These are phyloP conservation scores for Ustilago loliicola DNA, from an alignment of 1,284 basidiomycete genomes.

Conservation along the genomic window DNA sequence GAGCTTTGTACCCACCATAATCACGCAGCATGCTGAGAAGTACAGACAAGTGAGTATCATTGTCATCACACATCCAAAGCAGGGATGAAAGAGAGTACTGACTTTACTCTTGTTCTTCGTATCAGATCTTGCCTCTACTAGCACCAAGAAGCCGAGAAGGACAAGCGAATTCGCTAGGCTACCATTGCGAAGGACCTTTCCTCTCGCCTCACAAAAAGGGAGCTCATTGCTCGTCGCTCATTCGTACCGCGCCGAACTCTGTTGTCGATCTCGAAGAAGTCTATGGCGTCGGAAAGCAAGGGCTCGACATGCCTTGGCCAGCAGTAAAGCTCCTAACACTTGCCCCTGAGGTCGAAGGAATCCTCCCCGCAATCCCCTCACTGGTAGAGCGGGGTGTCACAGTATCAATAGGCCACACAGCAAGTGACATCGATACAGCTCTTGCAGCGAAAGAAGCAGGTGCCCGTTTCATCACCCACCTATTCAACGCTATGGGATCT, in stretches of 20 bases:
- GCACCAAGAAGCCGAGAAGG: conserved; percentile 69
- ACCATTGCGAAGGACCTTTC: conserved; percentile 91
- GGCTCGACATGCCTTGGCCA: conserved; percentile 72
- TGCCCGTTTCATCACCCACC: conserved; percentile 86
- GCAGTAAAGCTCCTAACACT: conserved; percentile 83
- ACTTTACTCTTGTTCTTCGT: neutral
- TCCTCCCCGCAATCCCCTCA: conserved; percentile 78
- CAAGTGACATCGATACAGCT: conserved; percentile 78
- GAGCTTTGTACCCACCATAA: conserved; percentile 74
- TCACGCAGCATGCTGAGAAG: conserved; percentile 36
- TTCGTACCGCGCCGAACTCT: conserved; percentile 73
- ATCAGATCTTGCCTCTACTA: conserved; percentile 75
- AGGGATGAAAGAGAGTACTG: neutral
- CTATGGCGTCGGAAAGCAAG: conserved; percentile 57
- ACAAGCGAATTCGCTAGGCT: conserved; percentile 79
- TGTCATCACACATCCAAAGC: too few species aligned
- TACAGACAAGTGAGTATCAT: conserved; percentile 43
- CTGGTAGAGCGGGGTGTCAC: conserved; percentile 79
- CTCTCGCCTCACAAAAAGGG: conserved; percentile 80
- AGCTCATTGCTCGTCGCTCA: conserved; percentile 80
- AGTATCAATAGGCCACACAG: conserved; percentile 87
- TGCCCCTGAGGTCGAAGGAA: conserved; percentile 86
- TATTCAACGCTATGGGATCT: conserved; percentile 93
- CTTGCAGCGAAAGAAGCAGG: conserved; percentile 78
- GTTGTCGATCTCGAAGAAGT: conserved; percentile 37